Base-by-base conservation (phyloP, 345 rosid species). In the Nephelium lappaceum region DNA sequence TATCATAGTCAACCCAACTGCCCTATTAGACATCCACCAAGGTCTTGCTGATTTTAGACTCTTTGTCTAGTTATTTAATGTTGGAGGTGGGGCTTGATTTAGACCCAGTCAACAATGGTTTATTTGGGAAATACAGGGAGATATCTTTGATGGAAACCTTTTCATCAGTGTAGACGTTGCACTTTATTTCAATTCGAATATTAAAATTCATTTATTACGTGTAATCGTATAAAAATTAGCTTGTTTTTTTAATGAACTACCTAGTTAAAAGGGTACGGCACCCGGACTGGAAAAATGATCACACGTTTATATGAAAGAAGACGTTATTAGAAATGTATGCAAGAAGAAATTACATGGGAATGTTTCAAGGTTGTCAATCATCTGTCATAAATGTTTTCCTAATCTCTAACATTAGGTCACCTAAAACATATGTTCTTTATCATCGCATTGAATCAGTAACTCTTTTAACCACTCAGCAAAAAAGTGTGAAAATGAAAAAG, bases 51-150 rank as follows among this genome's bases (percentile, higher is more conserved):
- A 60, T 21, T 49, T 42, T 6, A 25, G 31, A 45, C 53, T 21
- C 8, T 15, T 24, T 42, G 19, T 42, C 10, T 62, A 53, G 9
- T 62, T 42, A 12, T 39, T 12, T 15, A 16, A 62, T 10, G 39
- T 45, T 53, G n/a, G n/a, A 16, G 58, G 58, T 42, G 77, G 39
- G 63, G 12, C 49, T 47, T 23, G 43, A 21, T 63, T 74, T 53
- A 63, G 85, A 88, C 87, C 66, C 45, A 64, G 86, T 82, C 87
- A 77, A 82, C 75, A 6, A 10, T 64, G 31, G 39, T 16, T n/a
- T 31, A n/a, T 25, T 7, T 53, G 11, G 47, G 3, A 16, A 39
- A 66, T 16, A 14, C 18, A 18, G 1, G 3, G 8, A 68, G 23
- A 18, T 38, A 15, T 66, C 31, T 64, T 25, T 16, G 5, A 53